Evolutionary conservation across 1,284 basidiomycete species (phyloP), one percentile per base, ranked within the genome.

Genomic region (Lignosus rhinocerotis): DNA sequence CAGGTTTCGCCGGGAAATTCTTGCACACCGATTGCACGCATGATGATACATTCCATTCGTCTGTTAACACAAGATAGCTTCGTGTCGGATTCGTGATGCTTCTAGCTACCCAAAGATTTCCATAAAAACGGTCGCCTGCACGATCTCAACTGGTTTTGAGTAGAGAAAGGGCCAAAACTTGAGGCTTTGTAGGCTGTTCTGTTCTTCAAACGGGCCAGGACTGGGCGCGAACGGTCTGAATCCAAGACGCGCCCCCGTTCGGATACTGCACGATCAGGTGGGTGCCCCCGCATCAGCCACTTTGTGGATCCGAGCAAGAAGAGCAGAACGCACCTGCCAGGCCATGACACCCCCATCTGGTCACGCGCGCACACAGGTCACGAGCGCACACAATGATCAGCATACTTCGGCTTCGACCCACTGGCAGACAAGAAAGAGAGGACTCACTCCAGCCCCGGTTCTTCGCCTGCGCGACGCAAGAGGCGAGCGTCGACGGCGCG

Each of bases 391-490:
- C n/a, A n/a, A n/a, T n/a, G n/a, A n/a, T n/a, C n/a, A n/a, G n/a
- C n/a, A n/a, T n/a, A n/a, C n/a, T n/a, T n/a, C n/a, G n/a, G n/a
- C n/a, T n/a, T n/a, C n/a, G n/a, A n/a, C n/a, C n/a, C n/a, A n/a
- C n/a, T n/a, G n/a, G n/a, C n/a, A n/a, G 12, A 10, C 14, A 16
- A 36, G 34, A 42, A n/a, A 8, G 41, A 17, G 16, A 21, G 41
- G 7, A 56, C 65, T 74, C 57, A 84, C 81, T 74, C 86, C 86
- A 88, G 33, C 85, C 85, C 60, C 76, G 62, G 19, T 67, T 70
- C 70, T 84, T 80, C 1, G 84, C 87, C 61, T 81, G 73, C 10
- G 75, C 64, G 42, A 88, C 68, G 65, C 86, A 89, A 0, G 67
- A 68, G 10, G 86, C 84, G 11, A 88, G 74, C 0, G 78, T 79